These are phyloP conservation scores for Paramecium octaurelia DNA, from an alignment of 73 alveolate species.

Conservation along the genomic window DNA sequence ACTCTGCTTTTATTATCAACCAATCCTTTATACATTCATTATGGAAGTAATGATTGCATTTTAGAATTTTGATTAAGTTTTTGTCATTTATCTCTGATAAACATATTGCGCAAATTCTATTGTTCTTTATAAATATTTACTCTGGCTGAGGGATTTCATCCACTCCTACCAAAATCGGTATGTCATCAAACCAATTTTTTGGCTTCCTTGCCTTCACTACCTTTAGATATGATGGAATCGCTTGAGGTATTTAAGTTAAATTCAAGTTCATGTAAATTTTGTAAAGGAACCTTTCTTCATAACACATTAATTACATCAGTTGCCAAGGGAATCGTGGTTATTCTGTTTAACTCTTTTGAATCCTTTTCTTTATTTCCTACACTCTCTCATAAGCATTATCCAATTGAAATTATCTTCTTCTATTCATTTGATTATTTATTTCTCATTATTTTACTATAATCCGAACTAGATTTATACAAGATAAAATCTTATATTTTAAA, in stretches of 20 bases:
- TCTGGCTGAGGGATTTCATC: background rate
- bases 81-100: background rate
- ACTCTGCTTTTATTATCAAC: background rate
- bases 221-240: background rate
- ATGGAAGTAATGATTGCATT: slow-evolving; percentile 26
- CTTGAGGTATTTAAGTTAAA: background rate
- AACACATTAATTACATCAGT: background rate
- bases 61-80: background rate
- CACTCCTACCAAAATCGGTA: background rate
- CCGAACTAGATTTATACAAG: background rate
- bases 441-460: background rate
- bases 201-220: background rate
- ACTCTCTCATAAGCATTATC: background rate
- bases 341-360: background rate
- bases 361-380: background rate
- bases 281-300: background rate
- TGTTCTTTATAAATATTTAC: background rate
- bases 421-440: background rate
- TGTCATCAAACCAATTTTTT: background rate
- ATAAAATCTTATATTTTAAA: background rate
- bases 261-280: background rate
- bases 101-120: background rate
- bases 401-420: background rate
- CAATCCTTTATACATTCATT: background rate
- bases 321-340: slow-evolving; percentile 2